These are phyloP conservation scores for Apiosordaria backusii DNA, from an alignment of 495 filamentous ascomycete species.

Conservation along the genomic window DNA sequence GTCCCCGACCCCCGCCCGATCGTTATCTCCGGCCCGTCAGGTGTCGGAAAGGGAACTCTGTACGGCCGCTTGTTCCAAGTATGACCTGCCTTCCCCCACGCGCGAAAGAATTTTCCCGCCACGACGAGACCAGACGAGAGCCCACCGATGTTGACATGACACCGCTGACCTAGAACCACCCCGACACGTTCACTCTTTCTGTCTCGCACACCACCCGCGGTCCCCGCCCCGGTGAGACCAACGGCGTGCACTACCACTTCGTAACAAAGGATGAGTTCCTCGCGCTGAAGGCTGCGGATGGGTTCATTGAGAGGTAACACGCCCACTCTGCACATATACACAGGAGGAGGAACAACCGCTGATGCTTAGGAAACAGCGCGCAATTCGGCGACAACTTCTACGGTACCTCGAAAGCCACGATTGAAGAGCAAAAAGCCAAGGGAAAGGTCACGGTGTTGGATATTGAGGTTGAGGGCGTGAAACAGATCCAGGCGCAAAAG, in stretches of 20 bases:
- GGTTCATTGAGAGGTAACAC: slow-evolving; percentile 67
- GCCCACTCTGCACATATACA: too few relatives aligned
- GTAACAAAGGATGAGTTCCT: slow-evolving; percentile 65
- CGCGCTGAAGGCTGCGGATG: slow-evolving; percentile 60
- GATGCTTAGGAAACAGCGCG: slow-evolving; percentile 46
- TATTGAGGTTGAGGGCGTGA: slow-evolving; percentile 98
- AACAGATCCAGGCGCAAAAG: slow-evolving; percentile 79
- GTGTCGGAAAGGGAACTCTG: slow-evolving; percentile 85
- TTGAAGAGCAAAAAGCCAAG: slow-evolving; percentile 67
- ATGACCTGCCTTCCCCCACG: slow-evolving; percentile 2
- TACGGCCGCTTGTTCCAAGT: slow-evolving; percentile 61
- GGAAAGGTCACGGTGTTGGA: slow-evolving; percentile 69
- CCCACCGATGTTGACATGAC: slow-evolving; percentile 38
- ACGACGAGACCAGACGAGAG: neutral
- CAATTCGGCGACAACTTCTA: slow-evolving; percentile 85
- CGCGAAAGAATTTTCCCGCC: neutral
- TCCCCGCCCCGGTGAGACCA: slow-evolving; percentile 70
- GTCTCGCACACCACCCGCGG: slow-evolving; percentile 82
- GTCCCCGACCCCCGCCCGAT: slow-evolving; percentile 54
- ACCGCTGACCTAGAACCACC: slow-evolving; percentile 43
- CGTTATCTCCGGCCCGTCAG: slow-evolving; percentile 82
- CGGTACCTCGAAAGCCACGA: slow-evolving; percentile 74
- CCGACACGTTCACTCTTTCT: slow-evolving; percentile 74
- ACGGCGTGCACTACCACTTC: slow-evolving; percentile 83
- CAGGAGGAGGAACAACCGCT: neutral